Evolutionary conservation across 2,329 filamentous ascomycete species (phyloP), one percentile per base, ranked within the genome.

Genomic region (Orbilia javanica): DNA sequence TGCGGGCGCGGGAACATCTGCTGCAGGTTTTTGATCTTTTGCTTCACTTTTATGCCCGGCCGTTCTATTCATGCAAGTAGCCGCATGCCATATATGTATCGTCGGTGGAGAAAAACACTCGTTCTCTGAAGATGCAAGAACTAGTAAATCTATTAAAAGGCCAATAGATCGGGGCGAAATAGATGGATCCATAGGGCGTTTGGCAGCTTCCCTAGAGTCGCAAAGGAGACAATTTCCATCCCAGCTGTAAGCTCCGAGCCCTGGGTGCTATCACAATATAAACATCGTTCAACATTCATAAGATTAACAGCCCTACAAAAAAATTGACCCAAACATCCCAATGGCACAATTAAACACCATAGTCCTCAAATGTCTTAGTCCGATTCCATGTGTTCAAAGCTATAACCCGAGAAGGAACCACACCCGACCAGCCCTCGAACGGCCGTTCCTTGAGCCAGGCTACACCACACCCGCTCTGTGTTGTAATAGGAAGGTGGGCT

Each of bases 321-420:
- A 34, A 62, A 69, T 76, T 64, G 57, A 67, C 72, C 73, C 57
- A 65, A 65, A 60, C 36, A 44, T 29, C 66, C 55, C 73, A 73
- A 57, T 77, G 44, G 18, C 57, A 39, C 15, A 46, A 25, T 29
- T 29, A 69, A 69, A 55, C 39, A 48, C 39, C 50, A 53, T 62
- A 50, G 27, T 67, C 52, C 39, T 48, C 25, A 76, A 63, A 34
- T 77, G 73, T 77, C 73, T 77, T 71, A 68, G 57, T 60, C 60
- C 73, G 52, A 77, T 44, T 50, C 73, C 66, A 71, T 65, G 73
- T 57, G 60, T 77, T 71, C 31, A 60, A 44, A 70, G 60, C 42
- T 65, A 65, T 77, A 77, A 57, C 73, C 73, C 66, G 73, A 77
- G 65, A 77, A 71, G 73, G 60, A 71, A 77, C 73, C 73, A 64